Evolutionary conservation across 106 monocot genomes (phyloP), one percentile per base, ranked within the genome.

Genomic region (Acorus gramineus): DNA sequence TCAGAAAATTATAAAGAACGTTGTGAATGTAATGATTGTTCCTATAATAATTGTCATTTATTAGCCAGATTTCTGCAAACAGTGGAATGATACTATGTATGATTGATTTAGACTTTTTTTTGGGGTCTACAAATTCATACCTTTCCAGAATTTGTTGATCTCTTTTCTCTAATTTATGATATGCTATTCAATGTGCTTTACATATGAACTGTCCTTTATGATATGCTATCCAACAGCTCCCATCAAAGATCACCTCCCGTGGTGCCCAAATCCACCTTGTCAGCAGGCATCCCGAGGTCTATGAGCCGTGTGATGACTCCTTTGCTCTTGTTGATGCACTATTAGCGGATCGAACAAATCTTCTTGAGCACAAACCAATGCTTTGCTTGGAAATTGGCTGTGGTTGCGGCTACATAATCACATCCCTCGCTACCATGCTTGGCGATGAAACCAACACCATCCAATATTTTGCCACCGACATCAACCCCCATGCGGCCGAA

Each of bases 301-400:
- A 92, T 65, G 89, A 92, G 55, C 98, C 98, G 52, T 89, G 92
- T 60, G 98, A 99, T 59, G 98, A 99, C 70, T 92, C 98, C 7
- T 99, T 92, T 74, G 88, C 85, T 7, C 67, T 99, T 11, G 98
- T 92, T 2, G 98, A 92, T 70, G 87, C 98, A 4, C 85, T 99
- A 6, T 73, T 99, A 62, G 85, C 98, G 6, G 98, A 98, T 56
- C 71, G 79, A 46, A 47, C 62, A 10, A 81, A 84, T 14, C 59
- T 99, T 8, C 11, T 99, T 48, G 52, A 81, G 47, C 76, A 80
- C 49, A 68, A 73, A 42, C 92, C 98, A 14, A 79, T 50, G 55
- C 60, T 99, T 0, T 99, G 92, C 67, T 46, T 99, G 59, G 98
- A 99, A 69, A 53, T 99, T 11, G 88, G 98, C 6, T 92, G 61